A percentile compares a stretch with the other conserved stretches of the same genome.
Conservation (phyloP, 2,329 filamentous ascomycete species). For the Claviceps citrina region DNA sequence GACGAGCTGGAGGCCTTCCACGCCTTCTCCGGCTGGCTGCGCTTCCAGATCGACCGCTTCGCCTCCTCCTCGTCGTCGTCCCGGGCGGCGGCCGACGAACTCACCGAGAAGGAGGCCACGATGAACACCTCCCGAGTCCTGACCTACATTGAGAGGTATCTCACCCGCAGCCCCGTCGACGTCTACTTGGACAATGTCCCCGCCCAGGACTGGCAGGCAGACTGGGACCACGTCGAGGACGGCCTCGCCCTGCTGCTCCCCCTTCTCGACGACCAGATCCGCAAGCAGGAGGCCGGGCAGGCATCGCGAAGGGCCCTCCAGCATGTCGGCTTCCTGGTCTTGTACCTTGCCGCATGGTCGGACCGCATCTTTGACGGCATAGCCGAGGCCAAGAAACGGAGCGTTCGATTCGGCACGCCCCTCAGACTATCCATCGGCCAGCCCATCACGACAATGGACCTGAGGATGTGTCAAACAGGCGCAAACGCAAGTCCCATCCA, state of each 20-base stretch:
- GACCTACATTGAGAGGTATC: slow-evolving; percentile 58
- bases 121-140: slow-evolving; percentile 61
- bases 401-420: slow-evolving; percentile 49
- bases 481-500: slow-evolving; percentile 18
- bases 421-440: slow-evolving; percentile 28
- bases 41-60: slow-evolving; percentile 66
- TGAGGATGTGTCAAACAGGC: slow-evolving; percentile 33
- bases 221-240: slow-evolving; percentile 28
- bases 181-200: slow-evolving; percentile 40
- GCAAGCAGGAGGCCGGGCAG: slow-evolving; percentile 29
- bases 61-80: slow-evolving; percentile 41
- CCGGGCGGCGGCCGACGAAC: slow-evolving; percentile 50
- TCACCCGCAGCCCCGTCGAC: slow-evolving; percentile 50
- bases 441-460: slow-evolving; percentile 37
- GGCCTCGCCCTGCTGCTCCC: slow-evolving; percentile 32
- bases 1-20: slow-evolving; percentile 65
- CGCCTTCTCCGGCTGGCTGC: slow-evolving; percentile 71
- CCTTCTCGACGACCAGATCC: slow-evolving; percentile 33
- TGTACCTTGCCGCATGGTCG: slow-evolving; percentile 41
- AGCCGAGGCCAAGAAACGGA: slow-evolving; percentile 52
- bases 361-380: slow-evolving; percentile 50
- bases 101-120: slow-evolving; percentile 60
- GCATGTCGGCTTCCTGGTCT: slow-evolving; percentile 48
- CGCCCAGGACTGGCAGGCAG: slow-evolving; percentile 34
- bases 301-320: slow-evolving; percentile 36